Percentiles rank a stretch among this genome's conserved stretches.
Evolutionary conservation across 2,329 filamentous ascomycete genomes (phyloP).

Genomic region (Phaeosphaeriaceae sp.): DNA sequence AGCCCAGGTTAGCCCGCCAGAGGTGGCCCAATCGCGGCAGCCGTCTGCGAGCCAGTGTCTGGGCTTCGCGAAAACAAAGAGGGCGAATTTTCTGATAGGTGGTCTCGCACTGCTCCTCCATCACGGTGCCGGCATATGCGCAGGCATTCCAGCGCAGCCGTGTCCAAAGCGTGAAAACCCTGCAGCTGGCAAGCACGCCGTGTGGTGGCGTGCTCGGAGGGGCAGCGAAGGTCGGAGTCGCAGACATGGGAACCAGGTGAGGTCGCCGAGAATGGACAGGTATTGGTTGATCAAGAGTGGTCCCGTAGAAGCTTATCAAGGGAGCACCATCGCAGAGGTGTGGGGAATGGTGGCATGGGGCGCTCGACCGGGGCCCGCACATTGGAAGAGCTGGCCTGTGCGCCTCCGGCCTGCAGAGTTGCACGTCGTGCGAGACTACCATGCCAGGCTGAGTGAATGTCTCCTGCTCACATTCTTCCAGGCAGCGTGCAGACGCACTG

Average conservation of each 20-base stretch:
- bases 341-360: conserved; percentile 20
- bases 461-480: neutral
- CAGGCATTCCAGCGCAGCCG: conserved; percentile 23
- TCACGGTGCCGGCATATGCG: conserved; percentile 28
- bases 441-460: neutral
- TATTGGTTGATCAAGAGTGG: conserved; percentile 24
- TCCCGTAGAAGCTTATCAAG: conserved; percentile 41
- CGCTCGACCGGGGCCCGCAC: conserved; percentile 12
- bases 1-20: conserved; percentile 28
- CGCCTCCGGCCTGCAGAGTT: conserved; percentile 1
- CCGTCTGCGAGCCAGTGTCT: conserved; percentile 21
- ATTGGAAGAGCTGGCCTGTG: conserved; percentile 12
- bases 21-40: conserved; percentile 31
- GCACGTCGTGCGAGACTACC: conserved; percentile 1
- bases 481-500: neutral
- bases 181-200: conserved; percentile 17
- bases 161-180: conserved; percentile 20
- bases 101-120: conserved; percentile 17
- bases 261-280: conserved; percentile 11
- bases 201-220: conserved; percentile 26
- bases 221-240: conserved; percentile 17
- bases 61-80: conserved; percentile 29
- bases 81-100: conserved; percentile 39
- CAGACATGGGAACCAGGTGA: conserved; percentile 11
- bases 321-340: conserved; percentile 26